A percentile compares a stretch with the other conserved stretches of the same genome.
These are phyloP conservation scores for Cladosporium sp. DNA, from an alignment of 2,329 filamentous ascomycete species.

Conservation along the genomic window DNA sequence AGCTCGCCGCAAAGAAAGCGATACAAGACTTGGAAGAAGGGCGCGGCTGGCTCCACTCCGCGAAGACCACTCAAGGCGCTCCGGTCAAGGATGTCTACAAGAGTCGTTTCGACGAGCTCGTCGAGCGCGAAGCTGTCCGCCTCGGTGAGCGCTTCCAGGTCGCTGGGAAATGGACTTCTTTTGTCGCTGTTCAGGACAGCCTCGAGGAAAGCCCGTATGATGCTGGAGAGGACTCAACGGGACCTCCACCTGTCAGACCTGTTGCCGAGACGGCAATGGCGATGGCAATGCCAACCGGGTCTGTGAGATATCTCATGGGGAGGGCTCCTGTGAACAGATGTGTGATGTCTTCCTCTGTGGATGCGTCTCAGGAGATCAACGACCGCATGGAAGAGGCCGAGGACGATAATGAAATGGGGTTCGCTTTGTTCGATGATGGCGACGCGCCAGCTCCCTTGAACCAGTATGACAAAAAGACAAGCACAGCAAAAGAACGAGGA, in stretches of 20 bases:
- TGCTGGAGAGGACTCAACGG: too few species aligned
- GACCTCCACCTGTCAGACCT: too few species aligned
- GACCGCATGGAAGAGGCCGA: slow-evolving; percentile 18
- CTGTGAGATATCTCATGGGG: too few species aligned
- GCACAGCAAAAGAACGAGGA: too few species aligned
- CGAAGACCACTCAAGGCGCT: slow-evolving; percentile 40
- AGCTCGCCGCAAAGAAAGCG: slow-evolving; percentile 65
- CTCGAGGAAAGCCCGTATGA: too few species aligned
- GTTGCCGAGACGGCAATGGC: too few species aligned
- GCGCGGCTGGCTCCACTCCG: slow-evolving; percentile 59
- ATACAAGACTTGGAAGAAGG: slow-evolving; percentile 66
- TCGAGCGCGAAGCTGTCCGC: slow-evolving; percentile 62
- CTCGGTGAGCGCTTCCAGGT: slow-evolving; percentile 65
- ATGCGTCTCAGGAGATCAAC: too few species aligned
- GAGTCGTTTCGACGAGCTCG: slow-evolving; percentile 55
- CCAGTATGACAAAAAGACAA: too few species aligned
- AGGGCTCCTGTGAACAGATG: too few species aligned
- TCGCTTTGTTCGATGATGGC: slow-evolving; percentile 16
- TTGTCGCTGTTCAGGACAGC: slow-evolving; percentile 60
- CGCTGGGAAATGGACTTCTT: slow-evolving; percentile 66
- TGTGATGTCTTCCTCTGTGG: too few species aligned
- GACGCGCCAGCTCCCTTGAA: too few species aligned
- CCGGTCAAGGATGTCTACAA: slow-evolving; percentile 46
- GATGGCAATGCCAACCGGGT: too few species aligned
- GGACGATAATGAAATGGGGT: slow-evolving; percentile 20